These are phyloP conservation scores for Nigrospora sphaerica DNA, from an alignment of 2,329 filamentous ascomycete genomes.

Conservation along the genomic window DNA sequence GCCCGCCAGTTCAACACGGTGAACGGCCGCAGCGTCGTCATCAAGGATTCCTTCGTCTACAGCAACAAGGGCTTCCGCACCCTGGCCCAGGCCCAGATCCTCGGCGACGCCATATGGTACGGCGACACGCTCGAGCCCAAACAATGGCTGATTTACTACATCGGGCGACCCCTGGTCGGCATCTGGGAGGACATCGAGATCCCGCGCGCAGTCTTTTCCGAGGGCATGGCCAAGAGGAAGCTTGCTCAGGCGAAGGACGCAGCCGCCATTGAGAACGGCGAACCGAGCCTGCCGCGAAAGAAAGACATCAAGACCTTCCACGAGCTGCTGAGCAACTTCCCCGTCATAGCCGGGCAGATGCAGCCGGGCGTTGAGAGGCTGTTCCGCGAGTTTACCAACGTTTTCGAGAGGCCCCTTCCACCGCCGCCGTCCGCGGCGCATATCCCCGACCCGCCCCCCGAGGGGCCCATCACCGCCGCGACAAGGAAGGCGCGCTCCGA, in stretches of 20 bases:
- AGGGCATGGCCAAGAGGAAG: conserved; percentile 30
- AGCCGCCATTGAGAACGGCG: conserved; percentile 30
- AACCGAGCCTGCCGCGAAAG: conserved; percentile 56
- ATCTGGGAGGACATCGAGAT: conserved; percentile 72
- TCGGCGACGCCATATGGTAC: conserved; percentile 82
- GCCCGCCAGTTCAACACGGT: conserved; percentile 89
- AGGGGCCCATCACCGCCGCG: conserved; percentile 48
- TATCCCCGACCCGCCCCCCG: conserved; percentile 51
- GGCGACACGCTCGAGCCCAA: conserved; percentile 82
- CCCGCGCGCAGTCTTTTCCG: conserved; percentile 53
- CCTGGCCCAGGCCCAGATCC: conserved; percentile 79
- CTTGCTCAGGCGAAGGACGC: conserved; percentile 28
- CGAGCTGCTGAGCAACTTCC: conserved; percentile 84
- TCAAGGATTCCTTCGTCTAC: conserved; percentile 89
- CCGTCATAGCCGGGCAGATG: conserved; percentile 95
- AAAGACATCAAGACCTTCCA: conserved; percentile 89
- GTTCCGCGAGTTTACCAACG: conserved; percentile 80
- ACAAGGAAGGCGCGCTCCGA: conserved; percentile 49
- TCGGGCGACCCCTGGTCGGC: conserved; percentile 81
- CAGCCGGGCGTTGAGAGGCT: conserved; percentile 82
- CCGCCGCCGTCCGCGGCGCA: conserved; percentile 58
- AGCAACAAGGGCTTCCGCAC: conserved; percentile 99
- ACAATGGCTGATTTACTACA: conserved; percentile 96
- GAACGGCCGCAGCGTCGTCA: conserved; percentile 86
- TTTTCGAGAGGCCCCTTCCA: conserved; percentile 78